Conservation (phyloP, 495 filamentous ascomycete species). For the Podospora pseudoanserina region DNA sequence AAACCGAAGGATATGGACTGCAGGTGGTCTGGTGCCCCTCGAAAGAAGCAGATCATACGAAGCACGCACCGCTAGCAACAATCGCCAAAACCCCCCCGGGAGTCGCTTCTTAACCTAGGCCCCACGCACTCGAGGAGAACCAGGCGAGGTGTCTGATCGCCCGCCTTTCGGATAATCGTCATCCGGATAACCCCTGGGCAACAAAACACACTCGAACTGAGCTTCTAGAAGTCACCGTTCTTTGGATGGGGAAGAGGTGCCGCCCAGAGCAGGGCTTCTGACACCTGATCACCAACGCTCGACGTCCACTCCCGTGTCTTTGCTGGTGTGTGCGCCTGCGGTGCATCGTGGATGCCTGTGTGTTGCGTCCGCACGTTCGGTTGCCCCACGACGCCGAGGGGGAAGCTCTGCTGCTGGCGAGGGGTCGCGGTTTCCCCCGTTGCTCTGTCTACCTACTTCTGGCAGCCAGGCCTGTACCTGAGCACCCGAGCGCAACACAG, state of each 20-base stretch:
- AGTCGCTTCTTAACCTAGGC: no score
- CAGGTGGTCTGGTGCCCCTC: not conserved
- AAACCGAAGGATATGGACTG: not conserved
- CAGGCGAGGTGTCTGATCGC: constrained; percentile 35
- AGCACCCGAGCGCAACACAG: constrained; percentile 1
- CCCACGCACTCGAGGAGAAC: not conserved
- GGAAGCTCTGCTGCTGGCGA: not conserved
- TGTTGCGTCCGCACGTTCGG: not conserved
- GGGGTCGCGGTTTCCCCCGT: not conserved
- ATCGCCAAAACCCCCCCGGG: no score
- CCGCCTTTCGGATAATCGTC: constrained; percentile 14
- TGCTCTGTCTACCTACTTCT: not conserved
- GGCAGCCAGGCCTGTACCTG: not conserved
- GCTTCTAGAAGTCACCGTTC: constrained; percentile 18
- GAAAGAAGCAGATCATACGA: not conserved
- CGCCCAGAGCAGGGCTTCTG: constrained; percentile 6
- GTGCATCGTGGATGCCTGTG: not conserved
- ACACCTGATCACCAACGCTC: constrained; percentile 22
- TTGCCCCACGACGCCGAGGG: not conserved
- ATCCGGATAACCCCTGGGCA: not conserved
- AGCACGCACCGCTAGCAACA: not conserved
- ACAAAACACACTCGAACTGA: constrained; percentile 6
- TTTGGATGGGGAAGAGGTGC: not conserved
- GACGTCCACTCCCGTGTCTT: not conserved
- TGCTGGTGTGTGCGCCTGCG: constrained; percentile 1